Base-by-base conservation (phyloP, 83 land plant genomes). In the Picea engelmannii region DNA sequence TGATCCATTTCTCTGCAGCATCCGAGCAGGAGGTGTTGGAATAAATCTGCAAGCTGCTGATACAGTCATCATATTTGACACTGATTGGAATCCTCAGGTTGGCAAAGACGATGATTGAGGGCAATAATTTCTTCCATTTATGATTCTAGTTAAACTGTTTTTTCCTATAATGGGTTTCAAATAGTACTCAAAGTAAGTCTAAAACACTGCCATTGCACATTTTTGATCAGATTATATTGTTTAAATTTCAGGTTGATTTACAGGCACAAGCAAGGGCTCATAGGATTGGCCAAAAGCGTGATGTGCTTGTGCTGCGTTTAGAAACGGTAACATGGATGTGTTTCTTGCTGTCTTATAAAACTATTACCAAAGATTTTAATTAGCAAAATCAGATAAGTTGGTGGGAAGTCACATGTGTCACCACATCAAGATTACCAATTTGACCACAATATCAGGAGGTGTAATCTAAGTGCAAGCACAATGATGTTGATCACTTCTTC, bases 191-290 rank as follows among this genome's bases (percentile, higher is more conserved):
- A 11, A 52, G 13, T 81, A 20, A 25, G 24, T 66, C 40, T 4
- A 16, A 49, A 24, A 23, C 24, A 59, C 52, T 74, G 5, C 16
- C 61, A n/a, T 21, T 24, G 55, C 66, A 65, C 76, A 44, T 44
- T 23, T 66, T 44, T 42, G 10, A 47, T 78, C 23, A 42, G n/a
- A 16, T 25, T 24, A 76, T 21, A 16, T 79, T 77, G 76, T 12
- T 78, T 23, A 3, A 60, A 4, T 73, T 23, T 79, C 82, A 98
- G 99, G 99, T 98, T 83, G 99, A 98, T 83, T 90, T 98, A 71
- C 99, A 98, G 93, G 99, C 99, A 49, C 99, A 98, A 84, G 99
- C 99, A 79, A 93, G 99, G 85, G 99, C 99, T 80, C 99, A 98
- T 81, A 92, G 99, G 79, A 96, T 98, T 84, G 99, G 99, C 18